These are phyloP conservation scores for Trichoderma pleuroti DNA, from an alignment of 2,329 filamentous ascomycete genomes.

Conservation along the genomic window DNA sequence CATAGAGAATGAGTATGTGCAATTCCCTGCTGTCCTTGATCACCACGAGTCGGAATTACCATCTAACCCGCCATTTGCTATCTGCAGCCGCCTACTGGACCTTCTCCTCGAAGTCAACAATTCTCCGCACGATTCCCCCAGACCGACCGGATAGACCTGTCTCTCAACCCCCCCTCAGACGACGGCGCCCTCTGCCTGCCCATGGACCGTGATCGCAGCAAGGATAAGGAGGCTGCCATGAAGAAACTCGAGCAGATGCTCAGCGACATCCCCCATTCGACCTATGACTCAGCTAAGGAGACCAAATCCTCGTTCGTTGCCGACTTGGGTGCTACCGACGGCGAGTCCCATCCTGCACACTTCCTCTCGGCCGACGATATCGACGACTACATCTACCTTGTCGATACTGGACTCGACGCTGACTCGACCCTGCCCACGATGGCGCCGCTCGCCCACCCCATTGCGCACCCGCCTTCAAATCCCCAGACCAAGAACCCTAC, in stretches of 20 bases:
- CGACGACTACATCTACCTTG: slow-evolving; percentile 67
- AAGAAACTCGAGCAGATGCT: slow-evolving; percentile 52
- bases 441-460: slow-evolving; percentile 46
- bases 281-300: slow-evolving; percentile 54
- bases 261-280: slow-evolving; percentile 49
- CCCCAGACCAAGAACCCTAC: slow-evolving; percentile 66
- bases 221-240: slow-evolving; percentile 41
- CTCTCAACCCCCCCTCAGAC: slow-evolving; percentile 44
- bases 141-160: slow-evolving; percentile 73
- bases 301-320: slow-evolving; percentile 57
- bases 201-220: slow-evolving; percentile 33
- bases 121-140: slow-evolving; percentile 69
- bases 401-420: slow-evolving; percentile 52
- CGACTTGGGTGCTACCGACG: slow-evolving; percentile 48
- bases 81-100: slow-evolving; percentile 75
- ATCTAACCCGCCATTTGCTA: not conserved
- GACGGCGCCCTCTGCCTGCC: slow-evolving; percentile 33
- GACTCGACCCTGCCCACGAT: slow-evolving; percentile 47
- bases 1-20: slow-evolving; percentile 82
- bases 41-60: slow-evolving; percentile 18
- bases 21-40: slow-evolving; percentile 2
- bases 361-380: slow-evolving; percentile 69
- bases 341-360: slow-evolving; percentile 55
- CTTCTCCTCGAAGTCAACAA: slow-evolving; percentile 87
- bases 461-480: slow-evolving; percentile 37